These are phyloP conservation scores for Fusarium sp. DNA, from an alignment of 2,329 filamentous ascomycete genomes.

Conservation along the genomic window DNA sequence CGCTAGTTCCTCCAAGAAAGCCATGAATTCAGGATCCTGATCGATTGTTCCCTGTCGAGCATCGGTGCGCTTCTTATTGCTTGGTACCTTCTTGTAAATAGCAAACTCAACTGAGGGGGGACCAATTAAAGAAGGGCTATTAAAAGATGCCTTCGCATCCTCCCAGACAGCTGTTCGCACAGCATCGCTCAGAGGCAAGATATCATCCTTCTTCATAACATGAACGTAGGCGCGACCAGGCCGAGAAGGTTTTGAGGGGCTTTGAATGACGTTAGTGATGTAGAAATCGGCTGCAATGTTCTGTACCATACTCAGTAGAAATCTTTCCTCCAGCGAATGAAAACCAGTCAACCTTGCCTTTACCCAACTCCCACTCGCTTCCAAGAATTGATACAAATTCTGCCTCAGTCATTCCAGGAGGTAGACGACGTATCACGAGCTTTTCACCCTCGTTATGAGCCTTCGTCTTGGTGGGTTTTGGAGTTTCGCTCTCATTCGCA, in stretches of 20 bases:
- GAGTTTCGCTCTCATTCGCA: constrained; percentile 42
- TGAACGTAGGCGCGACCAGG: constrained; percentile 86
- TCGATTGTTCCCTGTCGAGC: constrained; percentile 93
- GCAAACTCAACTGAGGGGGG: constrained; percentile 85
- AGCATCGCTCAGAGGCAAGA: constrained; percentile 72
- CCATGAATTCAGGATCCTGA: constrained; percentile 94
- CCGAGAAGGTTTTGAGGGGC: constrained; percentile 83
- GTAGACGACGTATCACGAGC: constrained; percentile 83
- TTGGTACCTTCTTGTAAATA: constrained; percentile 83
- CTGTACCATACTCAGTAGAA: constrained; percentile 76
- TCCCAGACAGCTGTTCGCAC: constrained; percentile 78
- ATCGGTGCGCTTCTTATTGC: constrained; percentile 78
- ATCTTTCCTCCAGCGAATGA: constrained; percentile 74
- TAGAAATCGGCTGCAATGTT: not conserved
- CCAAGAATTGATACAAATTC: constrained; percentile 81
- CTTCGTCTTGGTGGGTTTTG: constrained; percentile 46
- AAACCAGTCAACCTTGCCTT: constrained; percentile 86
- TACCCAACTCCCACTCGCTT: constrained; percentile 81
- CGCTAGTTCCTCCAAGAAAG: constrained; percentile 87
- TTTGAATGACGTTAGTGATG: constrained; percentile 48
- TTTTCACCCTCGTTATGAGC: constrained; percentile 71
- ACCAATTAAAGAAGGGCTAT: constrained; percentile 76
- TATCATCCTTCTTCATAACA: constrained; percentile 74
- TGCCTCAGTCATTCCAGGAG: constrained; percentile 81
- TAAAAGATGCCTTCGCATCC: constrained; percentile 81